Conservation (phyloP, 768 basidiomycete genomes). For the Austroboletus festivus region DNA sequence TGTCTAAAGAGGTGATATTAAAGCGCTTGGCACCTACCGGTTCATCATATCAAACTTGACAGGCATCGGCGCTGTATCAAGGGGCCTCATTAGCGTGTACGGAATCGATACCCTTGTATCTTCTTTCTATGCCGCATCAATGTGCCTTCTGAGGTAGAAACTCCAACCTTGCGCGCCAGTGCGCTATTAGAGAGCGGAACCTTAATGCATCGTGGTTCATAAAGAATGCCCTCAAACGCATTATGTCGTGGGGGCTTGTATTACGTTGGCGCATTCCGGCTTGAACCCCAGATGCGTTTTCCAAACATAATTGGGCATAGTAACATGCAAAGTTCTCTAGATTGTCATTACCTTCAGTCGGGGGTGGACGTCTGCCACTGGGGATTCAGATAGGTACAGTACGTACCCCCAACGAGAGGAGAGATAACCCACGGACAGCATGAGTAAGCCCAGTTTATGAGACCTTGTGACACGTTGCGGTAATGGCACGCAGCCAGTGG, state of each 20-base stretch:
- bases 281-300: not conserved
- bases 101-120: slow-evolving; percentile 7
- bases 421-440: slow-evolving; percentile 5
- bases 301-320: too few species aligned
- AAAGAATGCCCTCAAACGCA: not conserved
- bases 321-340: not conserved
- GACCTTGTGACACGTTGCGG: slow-evolving; percentile 6
- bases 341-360: not conserved
- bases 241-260: not conserved
- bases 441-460: slow-evolving; percentile 7
- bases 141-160: not conserved
- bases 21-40: slow-evolving; percentile 12
- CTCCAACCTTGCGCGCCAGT: not conserved
- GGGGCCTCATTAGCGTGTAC: slow-evolving; percentile 10
- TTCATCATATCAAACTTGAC: slow-evolving; percentile 16
- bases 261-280: slow-evolving; percentile 1
- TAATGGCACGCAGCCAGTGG: not conserved
- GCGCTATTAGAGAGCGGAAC: slow-evolving; percentile 17
- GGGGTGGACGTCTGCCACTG: not conserved
- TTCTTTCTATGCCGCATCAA: slow-evolving; percentile 3
- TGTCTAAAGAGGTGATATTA: slow-evolving; percentile 18
- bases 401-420: not conserved
- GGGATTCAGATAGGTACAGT: not conserved
- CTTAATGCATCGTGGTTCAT: not conserved
- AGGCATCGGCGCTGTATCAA: slow-evolving; percentile 4